These are phyloP conservation scores for Camelina laxa DNA, from an alignment of 345 rosid genomes.

Conservation along the genomic window DNA sequence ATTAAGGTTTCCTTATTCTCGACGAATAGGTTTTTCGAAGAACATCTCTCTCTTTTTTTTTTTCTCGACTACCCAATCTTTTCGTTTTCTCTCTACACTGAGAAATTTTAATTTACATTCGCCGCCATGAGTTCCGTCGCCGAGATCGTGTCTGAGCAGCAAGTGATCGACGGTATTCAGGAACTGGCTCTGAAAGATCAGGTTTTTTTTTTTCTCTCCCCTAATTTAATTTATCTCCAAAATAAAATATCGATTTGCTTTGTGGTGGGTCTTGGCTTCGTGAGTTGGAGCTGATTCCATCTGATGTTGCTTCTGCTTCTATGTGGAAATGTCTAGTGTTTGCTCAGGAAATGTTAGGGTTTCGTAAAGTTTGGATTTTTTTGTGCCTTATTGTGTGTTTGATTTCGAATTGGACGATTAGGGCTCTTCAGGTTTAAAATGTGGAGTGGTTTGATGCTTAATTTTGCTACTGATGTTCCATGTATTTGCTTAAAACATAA, in stretches of 20 bases:
- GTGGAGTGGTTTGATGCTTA: background rate
- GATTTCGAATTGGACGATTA: background rate
- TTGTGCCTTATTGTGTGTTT: background rate
- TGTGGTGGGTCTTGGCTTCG: slow-evolving; percentile 11
- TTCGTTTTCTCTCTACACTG: background rate
- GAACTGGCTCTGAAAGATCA: slow-evolving; percentile 41
- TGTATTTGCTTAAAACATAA: background rate
- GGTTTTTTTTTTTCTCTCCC: slow-evolving; percentile 26
- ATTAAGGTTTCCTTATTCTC: slow-evolving; percentile 15
- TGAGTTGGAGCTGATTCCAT: slow-evolving; percentile 6
- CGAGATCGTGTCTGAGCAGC: slow-evolving; percentile 46
- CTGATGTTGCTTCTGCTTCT: slow-evolving; percentile 18
- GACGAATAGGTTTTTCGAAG: background rate
- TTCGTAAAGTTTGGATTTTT: slow-evolving; percentile 2
- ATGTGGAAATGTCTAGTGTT: background rate
- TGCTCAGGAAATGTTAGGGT: background rate
- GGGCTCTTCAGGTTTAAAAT: background rate
- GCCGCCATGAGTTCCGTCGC: slow-evolving; percentile 46
- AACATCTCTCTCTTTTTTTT: background rate
- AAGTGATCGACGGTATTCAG: slow-evolving; percentile 30
- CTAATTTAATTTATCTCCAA: background rate
- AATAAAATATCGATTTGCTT: background rate
- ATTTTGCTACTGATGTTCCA: background rate
- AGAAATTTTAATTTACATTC: background rate
- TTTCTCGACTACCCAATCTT: background rate